Evolutionary conservation across 2,329 filamentous ascomycete genomes (phyloP).

Genomic region (Penicillium italicum): DNA sequence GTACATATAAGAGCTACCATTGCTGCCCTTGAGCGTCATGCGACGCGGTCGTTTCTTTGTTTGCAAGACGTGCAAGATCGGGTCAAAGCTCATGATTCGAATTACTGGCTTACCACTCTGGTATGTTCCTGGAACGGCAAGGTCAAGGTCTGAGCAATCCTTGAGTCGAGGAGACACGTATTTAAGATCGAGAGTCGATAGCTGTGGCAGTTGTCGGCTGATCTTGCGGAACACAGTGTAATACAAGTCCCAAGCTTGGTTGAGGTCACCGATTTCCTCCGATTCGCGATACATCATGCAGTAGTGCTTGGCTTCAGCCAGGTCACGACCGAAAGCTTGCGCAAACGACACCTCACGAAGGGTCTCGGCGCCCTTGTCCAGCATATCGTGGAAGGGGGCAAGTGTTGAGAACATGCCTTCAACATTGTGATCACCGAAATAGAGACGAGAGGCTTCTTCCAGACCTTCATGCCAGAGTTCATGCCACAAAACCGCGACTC

Average conservation of each 20-base stretch:
- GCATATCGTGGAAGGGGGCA: slow-evolving; percentile 82
- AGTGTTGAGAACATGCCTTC: slow-evolving; percentile 95
- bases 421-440: slow-evolving; percentile 97
- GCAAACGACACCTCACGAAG: slow-evolving; percentile 94
- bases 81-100: slow-evolving; percentile 83
- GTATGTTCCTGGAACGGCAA: slow-evolving; percentile 96
- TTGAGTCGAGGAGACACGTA: slow-evolving; percentile 96
- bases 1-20: slow-evolving; percentile 84
- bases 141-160: slow-evolving; percentile 75
- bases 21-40: slow-evolving; percentile 80
- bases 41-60: slow-evolving; percentile 95
- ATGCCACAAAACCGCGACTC: slow-evolving; percentile 96
- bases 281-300: slow-evolving; percentile 87
- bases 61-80: slow-evolving; percentile 85
- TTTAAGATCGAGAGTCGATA: slow-evolving; percentile 87
- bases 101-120: slow-evolving; percentile 75
- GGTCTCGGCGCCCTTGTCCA: slow-evolving; percentile 89
- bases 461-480: slow-evolving; percentile 98
- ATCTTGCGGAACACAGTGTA: slow-evolving; percentile 98
- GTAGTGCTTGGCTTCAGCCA: slow-evolving; percentile 93
- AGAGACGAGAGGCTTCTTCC: slow-evolving; percentile 91
- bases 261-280: slow-evolving; percentile 88
- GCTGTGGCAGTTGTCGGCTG: slow-evolving; percentile 83
- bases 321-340: slow-evolving; percentile 91
- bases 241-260: slow-evolving; percentile 98